Evolutionary conservation across 1,139 yeast genomes (phyloP).

Genomic region (Saccharomyces uvarum): DNA sequence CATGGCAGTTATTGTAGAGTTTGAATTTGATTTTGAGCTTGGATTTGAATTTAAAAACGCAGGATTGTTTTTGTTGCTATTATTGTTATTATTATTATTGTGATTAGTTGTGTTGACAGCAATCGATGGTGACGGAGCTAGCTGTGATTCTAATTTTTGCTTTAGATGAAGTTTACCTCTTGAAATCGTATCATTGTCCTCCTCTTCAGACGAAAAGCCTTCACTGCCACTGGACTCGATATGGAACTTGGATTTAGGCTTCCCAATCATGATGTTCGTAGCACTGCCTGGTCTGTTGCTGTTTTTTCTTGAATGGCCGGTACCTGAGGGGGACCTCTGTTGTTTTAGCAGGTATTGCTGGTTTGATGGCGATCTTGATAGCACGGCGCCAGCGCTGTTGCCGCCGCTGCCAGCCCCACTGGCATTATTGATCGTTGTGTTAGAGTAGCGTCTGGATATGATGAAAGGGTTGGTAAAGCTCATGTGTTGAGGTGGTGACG

Average conservation of each 20-base stretch:
- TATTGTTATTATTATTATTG: slow-evolving; percentile 1
- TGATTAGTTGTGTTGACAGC: slow-evolving; percentile 1
- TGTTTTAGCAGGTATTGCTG: not conserved
- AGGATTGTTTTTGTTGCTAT: not conserved
- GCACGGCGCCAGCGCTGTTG: not conserved
- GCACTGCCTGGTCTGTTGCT: not conserved
- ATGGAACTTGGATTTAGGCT: slow-evolving; percentile 13
- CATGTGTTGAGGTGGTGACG: not conserved
- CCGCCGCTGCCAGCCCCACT: slow-evolving; percentile 3
- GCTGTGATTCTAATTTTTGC: not conserved
- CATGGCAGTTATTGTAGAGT: slow-evolving; percentile 5
- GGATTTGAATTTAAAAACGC: not conserved
- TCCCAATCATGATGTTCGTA: not conserved
- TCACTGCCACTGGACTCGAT: slow-evolving; percentile 26
- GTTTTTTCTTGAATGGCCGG: not conserved
- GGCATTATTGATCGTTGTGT: slow-evolving; percentile 4
- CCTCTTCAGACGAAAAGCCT: slow-evolving; percentile 20
- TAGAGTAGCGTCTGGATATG: slow-evolving; percentile 7
- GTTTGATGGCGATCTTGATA: not conserved
- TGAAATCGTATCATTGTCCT: slow-evolving; percentile 10
- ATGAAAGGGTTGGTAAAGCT: slow-evolving; percentile 4
- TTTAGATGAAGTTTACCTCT: slow-evolving; percentile 5
- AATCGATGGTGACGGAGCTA: not conserved
- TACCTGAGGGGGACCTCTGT: not conserved
- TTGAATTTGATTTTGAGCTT: slow-evolving; percentile 5